Evolutionary conservation across 2,329 filamentous ascomycete genomes (phyloP).

Genomic region (Eutypella sp.): DNA sequence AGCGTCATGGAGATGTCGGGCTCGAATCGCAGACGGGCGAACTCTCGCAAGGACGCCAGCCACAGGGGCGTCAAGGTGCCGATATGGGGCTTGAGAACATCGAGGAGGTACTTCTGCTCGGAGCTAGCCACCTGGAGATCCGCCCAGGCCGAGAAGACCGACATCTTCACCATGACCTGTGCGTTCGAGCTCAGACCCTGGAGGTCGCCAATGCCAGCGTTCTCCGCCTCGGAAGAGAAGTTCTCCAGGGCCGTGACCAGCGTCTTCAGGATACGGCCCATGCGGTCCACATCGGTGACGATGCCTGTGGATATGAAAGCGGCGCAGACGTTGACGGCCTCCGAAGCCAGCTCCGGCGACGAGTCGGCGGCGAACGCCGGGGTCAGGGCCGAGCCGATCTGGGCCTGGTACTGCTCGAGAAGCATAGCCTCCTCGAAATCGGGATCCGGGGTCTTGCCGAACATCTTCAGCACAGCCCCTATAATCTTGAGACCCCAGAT

Average conservation of each 20-base stretch:
- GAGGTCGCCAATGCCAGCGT: constrained; percentile 85
- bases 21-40: constrained; percentile 88
- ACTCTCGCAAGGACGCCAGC: constrained; percentile 89
- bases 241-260: constrained; percentile 87
- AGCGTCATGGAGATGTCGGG: constrained; percentile 92
- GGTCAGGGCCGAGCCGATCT: constrained; percentile 93
- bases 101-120: constrained; percentile 82
- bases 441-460: constrained; percentile 90
- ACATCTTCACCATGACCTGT: constrained; percentile 97
- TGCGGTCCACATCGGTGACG: constrained; percentile 94
- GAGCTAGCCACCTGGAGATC: constrained; percentile 92
- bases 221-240: constrained; percentile 76
- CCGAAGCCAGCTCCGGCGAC: constrained; percentile 89
- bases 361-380: constrained; percentile 95
- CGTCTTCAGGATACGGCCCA: constrained; percentile 95
- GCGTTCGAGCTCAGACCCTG: constrained; percentile 92
- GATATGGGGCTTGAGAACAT: constrained; percentile 87
- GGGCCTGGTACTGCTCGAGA: constrained; percentile 95
- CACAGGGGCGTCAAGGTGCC: constrained; percentile 86
- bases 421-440: constrained; percentile 97
- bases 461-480: constrained; percentile 89
- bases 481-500: constrained; percentile 93
- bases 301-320: constrained; percentile 96
- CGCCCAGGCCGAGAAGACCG: constrained; percentile 95
- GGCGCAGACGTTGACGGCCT: constrained; percentile 96